These are phyloP conservation scores for Fusarium veterinarium DNA, from an alignment of 2,329 filamentous ascomycete genomes.

Conservation along the genomic window DNA sequence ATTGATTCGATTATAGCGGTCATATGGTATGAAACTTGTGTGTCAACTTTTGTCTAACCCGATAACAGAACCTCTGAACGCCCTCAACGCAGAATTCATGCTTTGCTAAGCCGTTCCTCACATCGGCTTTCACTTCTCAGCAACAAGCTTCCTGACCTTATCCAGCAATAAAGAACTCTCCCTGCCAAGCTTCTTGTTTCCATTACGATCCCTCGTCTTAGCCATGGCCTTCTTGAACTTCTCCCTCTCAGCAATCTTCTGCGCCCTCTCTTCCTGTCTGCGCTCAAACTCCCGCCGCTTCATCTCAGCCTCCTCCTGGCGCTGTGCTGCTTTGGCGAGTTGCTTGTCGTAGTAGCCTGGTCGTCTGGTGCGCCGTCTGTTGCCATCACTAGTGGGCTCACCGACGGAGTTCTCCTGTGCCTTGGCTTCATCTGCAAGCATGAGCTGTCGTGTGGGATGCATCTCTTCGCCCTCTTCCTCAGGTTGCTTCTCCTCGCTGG, in stretches of 20 bases:
- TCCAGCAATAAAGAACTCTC: constrained; percentile 83
- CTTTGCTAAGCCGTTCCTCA: not conserved
- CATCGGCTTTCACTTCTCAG: constrained; percentile 43
- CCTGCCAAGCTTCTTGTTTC: constrained; percentile 82
- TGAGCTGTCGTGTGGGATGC: constrained; percentile 54
- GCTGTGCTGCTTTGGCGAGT: constrained; percentile 58
- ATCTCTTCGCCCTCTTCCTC: constrained; percentile 44
- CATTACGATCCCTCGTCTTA: constrained; percentile 79
- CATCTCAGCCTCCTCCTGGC: constrained; percentile 56
- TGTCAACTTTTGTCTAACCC: constrained; percentile 35
- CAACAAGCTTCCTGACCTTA: constrained; percentile 79
- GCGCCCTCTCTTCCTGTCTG: constrained; percentile 72
- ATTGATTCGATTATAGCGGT: constrained; percentile 9
- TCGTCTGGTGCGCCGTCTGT: constrained; percentile 51
- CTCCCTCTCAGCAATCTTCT: constrained; percentile 72
- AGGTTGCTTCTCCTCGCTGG: constrained; percentile 21
- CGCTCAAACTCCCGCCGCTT: constrained; percentile 56
- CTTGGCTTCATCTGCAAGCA: constrained; percentile 54
- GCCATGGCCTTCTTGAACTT: constrained; percentile 75
- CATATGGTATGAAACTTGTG: constrained; percentile 22
- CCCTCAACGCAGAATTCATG: constrained; percentile 4
- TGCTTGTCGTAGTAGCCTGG: constrained; percentile 76
- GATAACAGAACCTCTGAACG: constrained; percentile 26
- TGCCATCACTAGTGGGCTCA: constrained; percentile 45
- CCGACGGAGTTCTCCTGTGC: constrained; percentile 47